These are phyloP conservation scores for Scytalidium sp. DNA, from an alignment of 2,329 filamentous ascomycete species.

Conservation along the genomic window DNA sequence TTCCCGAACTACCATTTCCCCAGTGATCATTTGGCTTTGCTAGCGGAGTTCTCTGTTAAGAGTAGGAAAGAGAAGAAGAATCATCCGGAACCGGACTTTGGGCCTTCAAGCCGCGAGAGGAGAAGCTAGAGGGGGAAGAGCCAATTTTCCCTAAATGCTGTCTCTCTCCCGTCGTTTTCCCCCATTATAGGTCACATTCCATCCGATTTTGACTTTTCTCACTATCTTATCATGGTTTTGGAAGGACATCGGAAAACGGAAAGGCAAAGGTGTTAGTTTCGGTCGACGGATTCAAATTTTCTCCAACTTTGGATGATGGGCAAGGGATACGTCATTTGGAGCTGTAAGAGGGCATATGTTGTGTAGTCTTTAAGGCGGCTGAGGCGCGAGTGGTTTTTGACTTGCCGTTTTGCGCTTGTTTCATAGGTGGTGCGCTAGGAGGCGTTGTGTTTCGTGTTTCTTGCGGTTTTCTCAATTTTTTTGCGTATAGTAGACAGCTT, in stretches of 20 bases:
- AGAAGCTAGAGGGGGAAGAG: not conserved
- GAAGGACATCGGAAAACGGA: not conserved
- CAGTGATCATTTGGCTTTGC: constrained; percentile 67
- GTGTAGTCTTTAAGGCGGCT: not conserved
- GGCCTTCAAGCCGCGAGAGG: constrained; percentile 20
- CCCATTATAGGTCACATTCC: not conserved
- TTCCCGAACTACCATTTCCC: constrained; percentile 77
- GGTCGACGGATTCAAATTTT: not conserved
- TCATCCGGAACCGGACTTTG: constrained; percentile 27
- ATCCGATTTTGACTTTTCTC: not conserved
- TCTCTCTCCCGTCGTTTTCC: not conserved
- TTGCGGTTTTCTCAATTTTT: not conserved
- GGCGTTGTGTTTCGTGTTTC: not conserved
- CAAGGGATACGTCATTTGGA: not conserved
- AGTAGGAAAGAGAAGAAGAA: constrained; percentile 46
- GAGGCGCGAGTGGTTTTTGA: not conserved
- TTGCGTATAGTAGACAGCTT: not conserved
- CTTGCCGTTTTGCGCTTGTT: not conserved
- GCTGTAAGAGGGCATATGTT: not conserved
- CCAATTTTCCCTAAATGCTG: not conserved
- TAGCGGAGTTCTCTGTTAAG: constrained; percentile 69
- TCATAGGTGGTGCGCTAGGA: not conserved
- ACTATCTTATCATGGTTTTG: not conserved
- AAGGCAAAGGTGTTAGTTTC: not conserved
- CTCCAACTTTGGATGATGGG: not conserved